Evolutionary conservation across 139 green algal genomes (phyloP), one percentile per base, ranked within the genome.

Genomic region (Chlamydomonas eustigma): DNA sequence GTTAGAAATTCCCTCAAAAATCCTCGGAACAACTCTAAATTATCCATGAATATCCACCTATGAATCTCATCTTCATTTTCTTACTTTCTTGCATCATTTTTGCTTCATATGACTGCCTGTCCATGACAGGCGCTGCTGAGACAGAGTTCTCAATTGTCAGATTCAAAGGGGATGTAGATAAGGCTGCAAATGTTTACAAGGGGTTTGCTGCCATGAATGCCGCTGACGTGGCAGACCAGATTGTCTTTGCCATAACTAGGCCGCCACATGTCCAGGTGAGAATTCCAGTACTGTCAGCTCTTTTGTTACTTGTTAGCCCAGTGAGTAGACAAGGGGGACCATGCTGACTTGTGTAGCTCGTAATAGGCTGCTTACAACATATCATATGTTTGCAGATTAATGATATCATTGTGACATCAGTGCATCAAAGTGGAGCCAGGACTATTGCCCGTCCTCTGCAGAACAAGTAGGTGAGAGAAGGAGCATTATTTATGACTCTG

Each of bases 181-280:
- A 80, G n/a, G 90, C 88, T 1, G 86, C 91, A 32, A 78, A 77
- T 1, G 88, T 96, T 12, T 96, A 96, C 78, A 70, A 81, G 38
- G 90, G 92, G 37, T 87, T 94, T 28, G 70, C 88, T 6, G 85
- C 89, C 0, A 75, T 96, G 38, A 82, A 71, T 0, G 91, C 86
- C 5, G 80, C 83, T 24, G 92, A 97, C 78, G 89, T 97, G 3
- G 92, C 92, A 28, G 92, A 97, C 84, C 90, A 95, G 51, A 86
- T 93, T 31, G 74, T 95, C 39, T 97, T 94, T 72, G 88, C 85
- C 37, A 37, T 38, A 33, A 72, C 30, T 3, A 25, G 78, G 32
- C 35, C 52, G 30, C 51, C 37, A 5, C 34, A 32, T 50, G n/a
- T 58, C 2, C 34, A 73, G 1, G n/a, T 36, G 24, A 12, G 35